Evolutionary conservation across 2,329 filamentous ascomycete species (phyloP).

Genomic region (Colletotrichum cereale): DNA sequence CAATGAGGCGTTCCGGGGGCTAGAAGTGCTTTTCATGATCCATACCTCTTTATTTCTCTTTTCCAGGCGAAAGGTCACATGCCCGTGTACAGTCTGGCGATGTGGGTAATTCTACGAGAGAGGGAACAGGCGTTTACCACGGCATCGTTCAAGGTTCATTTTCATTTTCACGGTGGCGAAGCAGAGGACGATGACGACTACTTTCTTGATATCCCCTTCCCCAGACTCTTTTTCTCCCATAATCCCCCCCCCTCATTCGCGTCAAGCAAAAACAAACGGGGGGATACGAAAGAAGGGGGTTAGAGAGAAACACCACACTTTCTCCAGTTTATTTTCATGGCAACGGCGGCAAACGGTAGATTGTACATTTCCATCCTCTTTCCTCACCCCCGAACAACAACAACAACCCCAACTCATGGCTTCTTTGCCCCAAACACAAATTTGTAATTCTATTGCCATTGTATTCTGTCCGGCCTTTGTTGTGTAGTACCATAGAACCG

Average conservation of each 20-base stretch:
- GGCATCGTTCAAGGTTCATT: slow-evolving; percentile 8
- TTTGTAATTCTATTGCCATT: slow-evolving; percentile 32
- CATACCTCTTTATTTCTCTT: slow-evolving; percentile 23
- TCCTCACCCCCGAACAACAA: too few relatives aligned
- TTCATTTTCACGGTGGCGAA: slow-evolving; percentile 32
- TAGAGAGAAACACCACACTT: slow-evolving; percentile 16
- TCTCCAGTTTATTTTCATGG: neutral
- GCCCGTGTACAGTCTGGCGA: slow-evolving; percentile 23
- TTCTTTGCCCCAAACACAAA: neutral
- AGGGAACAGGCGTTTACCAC: slow-evolving; percentile 17
- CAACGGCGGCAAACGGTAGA: slow-evolving; percentile 30
- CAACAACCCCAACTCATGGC: slow-evolving; percentile 21
- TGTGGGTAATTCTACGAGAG: slow-evolving; percentile 13
- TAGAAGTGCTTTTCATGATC: slow-evolving; percentile 21
- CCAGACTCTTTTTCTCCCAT: neutral
- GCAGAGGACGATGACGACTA: slow-evolving; percentile 40
- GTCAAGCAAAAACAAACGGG: neutral
- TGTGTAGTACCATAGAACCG: slow-evolving; percentile 30
- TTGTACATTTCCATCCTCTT: slow-evolving; percentile 30
- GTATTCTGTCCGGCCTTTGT: slow-evolving; percentile 1
- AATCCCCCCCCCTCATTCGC: neutral
- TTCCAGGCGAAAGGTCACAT: neutral
- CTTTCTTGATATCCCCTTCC: slow-evolving; percentile 36
- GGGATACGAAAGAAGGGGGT: neutral
- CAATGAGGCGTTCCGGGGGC: slow-evolving; percentile 35